Evolutionary conservation across 2,329 filamentous ascomycete genomes (phyloP), one percentile per base, ranked within the genome.

Genomic region (Tolypocladium nubicola): DNA sequence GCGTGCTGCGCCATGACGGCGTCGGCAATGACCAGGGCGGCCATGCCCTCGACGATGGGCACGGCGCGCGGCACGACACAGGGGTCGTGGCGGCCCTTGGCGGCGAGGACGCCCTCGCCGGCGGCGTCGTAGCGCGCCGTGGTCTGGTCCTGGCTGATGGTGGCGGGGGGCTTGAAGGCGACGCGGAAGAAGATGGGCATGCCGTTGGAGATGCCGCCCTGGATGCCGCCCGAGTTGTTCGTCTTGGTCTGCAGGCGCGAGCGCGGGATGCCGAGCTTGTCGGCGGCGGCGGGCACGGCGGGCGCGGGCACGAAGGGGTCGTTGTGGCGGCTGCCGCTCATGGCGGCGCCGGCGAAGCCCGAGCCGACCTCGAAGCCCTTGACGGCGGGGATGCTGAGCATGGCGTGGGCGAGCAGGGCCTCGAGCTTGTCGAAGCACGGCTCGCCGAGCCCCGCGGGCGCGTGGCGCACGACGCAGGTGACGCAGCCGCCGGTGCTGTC

Each of bases 301-400:
- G 79, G 70, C 19, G 64, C 58, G 19, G 66, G 53, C 52, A 67
- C 62, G 49, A 72, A 71, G 57, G 89, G 79, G 72, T 97, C 93
- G 71, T 97, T 97, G 81, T 97, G 92, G 56, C 81, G 80, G n/a
- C 88, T 94, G 26, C 94, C 93, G 2, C 88, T 87, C 43, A 97
- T 81, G 70, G 92, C 88, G 67, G 88, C 88, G 58, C 94, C 93
- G 54, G 81, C 85, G 71, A 97, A 97, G 14, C 94, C 94, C 56
- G 89, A 96, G 56, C 94, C 94, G 63, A 97, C 87, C 71, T 97
- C 93, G 69, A 97, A 97, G 56, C 88, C 93, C 76, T 97, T 99
- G 41, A 89, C 93, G 4, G 94, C 91, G 6, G 94, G 94, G 66
- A 97, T 96, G 70, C 85, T 90, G 61, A 97, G 82, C 89, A 99